Percentiles rank a stretch among this genome's conserved stretches.
Conservation (phyloP, 2,329 filamentous ascomycete genomes). For the Colletotrichum spinosum region DNA sequence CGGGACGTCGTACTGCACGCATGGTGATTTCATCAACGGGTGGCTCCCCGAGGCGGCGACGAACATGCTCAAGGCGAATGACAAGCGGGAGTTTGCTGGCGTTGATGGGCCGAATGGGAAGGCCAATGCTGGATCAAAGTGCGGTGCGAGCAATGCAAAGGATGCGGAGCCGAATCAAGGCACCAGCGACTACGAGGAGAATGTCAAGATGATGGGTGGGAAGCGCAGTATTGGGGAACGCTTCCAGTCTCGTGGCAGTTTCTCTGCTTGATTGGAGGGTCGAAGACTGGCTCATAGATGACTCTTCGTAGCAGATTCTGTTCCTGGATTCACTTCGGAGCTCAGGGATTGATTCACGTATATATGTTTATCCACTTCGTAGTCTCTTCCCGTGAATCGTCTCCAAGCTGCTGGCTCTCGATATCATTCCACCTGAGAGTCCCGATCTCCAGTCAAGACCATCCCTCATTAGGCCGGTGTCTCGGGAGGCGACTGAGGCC, state of each 20-base stretch:
- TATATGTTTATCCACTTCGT: too few relatives aligned
- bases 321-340: too few relatives aligned
- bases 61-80: slow-evolving; percentile 53
- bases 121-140: slow-evolving; percentile 39
- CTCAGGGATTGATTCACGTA: too few relatives aligned
- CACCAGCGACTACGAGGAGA: slow-evolving; percentile 52
- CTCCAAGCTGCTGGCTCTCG: too few relatives aligned
- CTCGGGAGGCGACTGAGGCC: slow-evolving; percentile 28
- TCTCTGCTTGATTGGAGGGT: background rate
- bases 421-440: too few relatives aligned
- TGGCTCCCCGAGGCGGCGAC: slow-evolving; percentile 54
- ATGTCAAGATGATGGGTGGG: slow-evolving; percentile 33
- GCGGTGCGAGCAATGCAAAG: slow-evolving; percentile 45
- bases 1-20: slow-evolving; percentile 54
- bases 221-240: slow-evolving; percentile 28
- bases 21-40: slow-evolving; percentile 62
- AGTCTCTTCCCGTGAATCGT: too few relatives aligned
- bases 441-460: background rate
- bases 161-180: slow-evolving; percentile 55
- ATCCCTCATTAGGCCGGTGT: background rate
- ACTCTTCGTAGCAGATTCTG: too few relatives aligned
- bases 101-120: slow-evolving; percentile 48
- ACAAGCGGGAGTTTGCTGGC: slow-evolving; percentile 50
- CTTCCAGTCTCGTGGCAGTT: slow-evolving; percentile 6
- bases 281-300: background rate